Conservation (phyloP, 352 stramenopile species). For the Peronospora belbahrii region DNA sequence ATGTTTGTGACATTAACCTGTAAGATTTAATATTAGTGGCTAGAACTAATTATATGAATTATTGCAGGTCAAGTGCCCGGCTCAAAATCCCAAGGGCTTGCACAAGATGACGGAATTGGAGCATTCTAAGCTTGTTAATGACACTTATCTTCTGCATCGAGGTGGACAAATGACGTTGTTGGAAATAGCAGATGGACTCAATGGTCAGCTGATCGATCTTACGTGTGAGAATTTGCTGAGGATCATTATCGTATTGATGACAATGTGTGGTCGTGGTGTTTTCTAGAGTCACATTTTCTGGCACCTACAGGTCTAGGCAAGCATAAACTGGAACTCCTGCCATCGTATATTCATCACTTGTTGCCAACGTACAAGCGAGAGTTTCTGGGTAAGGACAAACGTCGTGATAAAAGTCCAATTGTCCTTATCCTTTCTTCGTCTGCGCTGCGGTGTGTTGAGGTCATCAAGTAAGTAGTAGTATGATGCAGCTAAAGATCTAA, state of each 20-base stretch:
- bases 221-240: too few relatives aligned
- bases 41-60: slow-evolving; percentile 2
- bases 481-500: slow-evolving; percentile 13
- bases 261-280: too few relatives aligned
- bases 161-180: slow-evolving; percentile 73
- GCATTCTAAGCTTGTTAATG: slow-evolving; percentile 80
- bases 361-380: slow-evolving; percentile 68
- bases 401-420: slow-evolving; percentile 84
- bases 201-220: slow-evolving; percentile 32
- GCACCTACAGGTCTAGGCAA: slow-evolving; percentile 59
- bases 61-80: slow-evolving; percentile 13
- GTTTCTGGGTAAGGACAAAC: slow-evolving; percentile 67
- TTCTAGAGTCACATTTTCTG: slow-evolving; percentile 54
- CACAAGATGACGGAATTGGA: slow-evolving; percentile 71
- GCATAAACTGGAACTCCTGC: slow-evolving; percentile 65
- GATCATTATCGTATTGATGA: too few relatives aligned
- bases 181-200: slow-evolving; percentile 74
- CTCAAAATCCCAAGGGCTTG: slow-evolving; percentile 52
- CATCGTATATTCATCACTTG: slow-evolving; percentile 69
- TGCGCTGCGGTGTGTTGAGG: slow-evolving; percentile 83
- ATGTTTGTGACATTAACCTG: too few relatives aligned
- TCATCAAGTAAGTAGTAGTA: slow-evolving; percentile 86
- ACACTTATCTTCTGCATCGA: slow-evolving; percentile 66
- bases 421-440: slow-evolving; percentile 90
- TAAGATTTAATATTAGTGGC: neutral